Base-by-base conservation (phyloP, 2,329 filamentous ascomycete genomes). In the Neophaeococcomyces aloes region DNA sequence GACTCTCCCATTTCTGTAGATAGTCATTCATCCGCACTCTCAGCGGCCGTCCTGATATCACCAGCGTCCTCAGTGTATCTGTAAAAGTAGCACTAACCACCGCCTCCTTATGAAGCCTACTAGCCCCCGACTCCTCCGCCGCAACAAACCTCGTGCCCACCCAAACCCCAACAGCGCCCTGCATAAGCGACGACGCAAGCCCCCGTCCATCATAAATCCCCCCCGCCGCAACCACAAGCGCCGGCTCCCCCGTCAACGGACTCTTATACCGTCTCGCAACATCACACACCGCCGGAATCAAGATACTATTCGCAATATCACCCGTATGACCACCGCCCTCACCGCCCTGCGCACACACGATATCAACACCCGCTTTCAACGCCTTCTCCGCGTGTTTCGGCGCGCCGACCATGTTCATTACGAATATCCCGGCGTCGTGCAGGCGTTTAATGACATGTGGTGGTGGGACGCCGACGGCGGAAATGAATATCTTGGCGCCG, bases 321-420 rank as follows among this genome's bases (percentile, higher is more conserved):
- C 88, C 88, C 1, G 89, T 95, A 65, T 96, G 89, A 0, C 88
- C 89, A 14, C 89, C 89, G 1, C 88, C 89, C 63, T 96, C 89
- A 40, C 86, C 86, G 36, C 89, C 89, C 67, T 96, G 89, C 2
- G 88, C 81, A 61, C 87, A 94, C 4, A 96, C 75, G 51, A 95
- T 81, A 64, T 96, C 89, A 7, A 94, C 86, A 33, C 89, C 89
- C 0, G 81, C 76, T 38, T 86, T 78, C 3, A 96, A 69, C 2
- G 88, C 88, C 67, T 95, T 95, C 61, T 81, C 76, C 1, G 88
- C 88, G 62, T 96, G 89, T 61, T 83, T 86, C 2, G 89, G 88
- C 56, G 88, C 84, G 0, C 89, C 89, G 15, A 95, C 87, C 88
- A 95, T 95, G 63, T 95, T 95, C 87, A 95, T 95, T 29, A 95